A percentile compares a stretch with the other conserved stretches of the same genome.
These are phyloP conservation scores for Crucihimalaya himalaica DNA, from an alignment of 345 rosid genomes.

Conservation along the genomic window DNA sequence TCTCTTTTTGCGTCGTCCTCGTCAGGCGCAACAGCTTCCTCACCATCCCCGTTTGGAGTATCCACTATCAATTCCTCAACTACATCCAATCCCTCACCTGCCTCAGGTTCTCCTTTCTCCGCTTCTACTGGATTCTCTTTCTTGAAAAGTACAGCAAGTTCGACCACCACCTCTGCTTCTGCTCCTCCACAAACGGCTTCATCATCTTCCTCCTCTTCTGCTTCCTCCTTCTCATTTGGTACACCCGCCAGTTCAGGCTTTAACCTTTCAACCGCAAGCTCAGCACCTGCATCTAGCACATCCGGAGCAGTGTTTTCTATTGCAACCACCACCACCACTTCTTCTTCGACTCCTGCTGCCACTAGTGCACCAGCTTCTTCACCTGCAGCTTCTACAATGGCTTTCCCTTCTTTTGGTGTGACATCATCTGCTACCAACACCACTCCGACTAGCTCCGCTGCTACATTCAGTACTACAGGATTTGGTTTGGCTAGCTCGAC, in stretches of 20 bases:
- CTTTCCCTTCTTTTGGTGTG: conserved; percentile 52
- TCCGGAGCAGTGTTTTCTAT: conserved; percentile 53
- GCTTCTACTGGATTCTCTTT: conserved; percentile 54
- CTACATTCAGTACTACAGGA: conserved; percentile 32
- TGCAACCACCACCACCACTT: conserved; percentile 53
- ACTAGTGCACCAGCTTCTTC: conserved; percentile 47
- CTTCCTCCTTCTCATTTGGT: conserved; percentile 51
- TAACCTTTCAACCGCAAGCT: conserved; percentile 47
- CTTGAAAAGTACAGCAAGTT: conserved; percentile 37
- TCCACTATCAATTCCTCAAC: conserved; percentile 36
- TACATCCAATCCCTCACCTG: conserved; percentile 37
- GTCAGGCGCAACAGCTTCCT: conserved; percentile 34
- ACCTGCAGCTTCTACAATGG: conserved; percentile 43
- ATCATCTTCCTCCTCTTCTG: conserved; percentile 36
- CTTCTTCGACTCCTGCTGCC: conserved; percentile 52
- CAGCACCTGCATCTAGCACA: conserved; percentile 41
- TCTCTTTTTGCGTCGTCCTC: conserved; percentile 34
- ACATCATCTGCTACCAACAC: conserved; percentile 41
- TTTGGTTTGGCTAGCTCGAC: conserved; percentile 57
- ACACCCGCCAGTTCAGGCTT: conserved; percentile 47
- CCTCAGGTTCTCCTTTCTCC: conserved; percentile 43
- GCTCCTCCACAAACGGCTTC: conserved; percentile 43
- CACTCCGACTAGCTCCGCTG: conserved; percentile 43
- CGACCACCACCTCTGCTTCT: conserved; percentile 36
- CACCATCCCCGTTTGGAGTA: conserved; percentile 40